These are phyloP conservation scores for Pleurotus pulmonarius DNA, from an alignment of 768 basidiomycete species.

Conservation along the genomic window DNA sequence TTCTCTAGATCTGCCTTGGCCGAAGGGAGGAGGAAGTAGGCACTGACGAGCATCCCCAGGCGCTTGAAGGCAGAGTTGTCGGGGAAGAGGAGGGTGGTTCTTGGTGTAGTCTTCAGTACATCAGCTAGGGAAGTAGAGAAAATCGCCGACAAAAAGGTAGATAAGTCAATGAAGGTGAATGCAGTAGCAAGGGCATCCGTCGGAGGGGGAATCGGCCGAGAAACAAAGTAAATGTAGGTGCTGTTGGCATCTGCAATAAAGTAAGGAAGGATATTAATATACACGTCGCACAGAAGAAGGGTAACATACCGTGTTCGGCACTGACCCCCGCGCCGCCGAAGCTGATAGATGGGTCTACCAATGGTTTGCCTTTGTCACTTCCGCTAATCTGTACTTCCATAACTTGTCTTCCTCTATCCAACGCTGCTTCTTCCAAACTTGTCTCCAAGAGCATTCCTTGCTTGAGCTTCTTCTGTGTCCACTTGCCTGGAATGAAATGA, in stretches of 20 bases:
- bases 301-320: slow-evolving; percentile 65
- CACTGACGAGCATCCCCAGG: slow-evolving; percentile 80
- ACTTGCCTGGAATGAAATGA: slow-evolving; percentile 86
- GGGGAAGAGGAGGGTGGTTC: slow-evolving; percentile 82
- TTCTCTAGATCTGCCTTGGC: slow-evolving; percentile 78
- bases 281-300: neutral
- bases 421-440: slow-evolving; percentile 65
- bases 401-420: slow-evolving; percentile 69
- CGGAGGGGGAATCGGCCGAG: slow-evolving; percentile 80
- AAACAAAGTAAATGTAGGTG: slow-evolving; percentile 85
- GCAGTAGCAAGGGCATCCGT: slow-evolving; percentile 77
- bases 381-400: slow-evolving; percentile 60
- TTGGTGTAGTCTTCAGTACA: slow-evolving; percentile 55
- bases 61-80: slow-evolving; percentile 86
- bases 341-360: slow-evolving; percentile 50
- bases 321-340: slow-evolving; percentile 85
- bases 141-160: slow-evolving; percentile 85
- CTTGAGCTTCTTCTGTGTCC: slow-evolving; percentile 65
- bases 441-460: slow-evolving; percentile 80
- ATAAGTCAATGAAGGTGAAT: slow-evolving; percentile 78
- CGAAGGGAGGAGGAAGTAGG: slow-evolving; percentile 76
- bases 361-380: slow-evolving; percentile 39
- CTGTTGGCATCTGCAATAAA: slow-evolving; percentile 50
- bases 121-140: slow-evolving; percentile 85
- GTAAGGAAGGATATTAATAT: slow-evolving; percentile 9